Conservation (phyloP, 2,329 filamentous ascomycete genomes). For the Colletotrichum euphorbiae region DNA sequence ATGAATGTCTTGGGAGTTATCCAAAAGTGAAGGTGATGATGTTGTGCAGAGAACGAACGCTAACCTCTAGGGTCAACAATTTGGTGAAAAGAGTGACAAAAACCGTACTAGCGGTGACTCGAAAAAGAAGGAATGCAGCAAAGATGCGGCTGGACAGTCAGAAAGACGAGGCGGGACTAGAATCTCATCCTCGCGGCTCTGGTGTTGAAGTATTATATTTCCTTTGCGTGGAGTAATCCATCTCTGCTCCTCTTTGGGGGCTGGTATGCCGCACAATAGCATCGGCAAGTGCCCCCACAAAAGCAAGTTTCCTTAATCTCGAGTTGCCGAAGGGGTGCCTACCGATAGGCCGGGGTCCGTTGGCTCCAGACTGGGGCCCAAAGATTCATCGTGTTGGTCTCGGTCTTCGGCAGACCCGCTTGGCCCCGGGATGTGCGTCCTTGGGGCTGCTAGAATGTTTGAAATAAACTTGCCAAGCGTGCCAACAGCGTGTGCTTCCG, state of each 20-base stretch:
- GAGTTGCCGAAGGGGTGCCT: constrained; percentile 12
- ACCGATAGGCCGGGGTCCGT: constrained; percentile 16
- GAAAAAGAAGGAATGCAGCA: constrained; percentile 28
- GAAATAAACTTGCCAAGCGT: constrained; percentile 29
- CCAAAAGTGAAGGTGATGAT: neutral
- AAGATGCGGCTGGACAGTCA: constrained; percentile 21
- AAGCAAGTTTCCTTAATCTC: constrained; percentile 33
- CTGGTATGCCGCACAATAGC: neutral
- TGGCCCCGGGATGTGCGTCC: constrained; percentile 27
- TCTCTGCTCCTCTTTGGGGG: neutral
- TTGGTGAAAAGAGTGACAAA: constrained; percentile 28
- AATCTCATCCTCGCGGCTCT: neutral
- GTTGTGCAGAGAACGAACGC: constrained; percentile 24
- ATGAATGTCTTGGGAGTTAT: constrained; percentile 12
- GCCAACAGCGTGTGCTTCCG: constrained; percentile 12
- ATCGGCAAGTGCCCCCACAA: constrained; percentile 13
- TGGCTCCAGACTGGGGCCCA: constrained; percentile 15
- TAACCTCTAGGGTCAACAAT: constrained; percentile 32
- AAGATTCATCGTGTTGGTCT: constrained; percentile 28
- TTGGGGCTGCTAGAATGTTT: constrained; percentile 31
- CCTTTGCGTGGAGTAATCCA: neutral
- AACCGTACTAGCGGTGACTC: constrained; percentile 33
- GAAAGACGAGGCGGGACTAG: neutral
- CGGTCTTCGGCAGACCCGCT: constrained; percentile 29
- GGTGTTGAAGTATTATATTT: constrained; percentile 17